Evolutionary conservation across 129 eudicot genomes (phyloP), one percentile per base, ranked within the genome.

Genomic region (Helianthus tuberosus): DNA sequence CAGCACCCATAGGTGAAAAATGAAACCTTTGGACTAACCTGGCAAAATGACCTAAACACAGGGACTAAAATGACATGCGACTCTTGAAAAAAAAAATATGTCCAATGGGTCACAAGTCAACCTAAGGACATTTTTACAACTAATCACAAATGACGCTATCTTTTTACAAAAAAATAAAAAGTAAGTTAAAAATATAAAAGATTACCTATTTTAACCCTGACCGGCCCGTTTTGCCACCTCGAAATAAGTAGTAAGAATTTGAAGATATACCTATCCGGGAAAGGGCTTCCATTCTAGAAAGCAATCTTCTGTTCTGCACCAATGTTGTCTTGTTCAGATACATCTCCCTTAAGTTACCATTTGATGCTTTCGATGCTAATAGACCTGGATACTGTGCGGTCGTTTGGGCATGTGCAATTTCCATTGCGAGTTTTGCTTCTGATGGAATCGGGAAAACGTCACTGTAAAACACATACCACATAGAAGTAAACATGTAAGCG

Each of bases 391-490:
- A 89, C 79, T 85, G 85, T 7, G 82, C 61, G 15, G 97, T 85
- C 2, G 86, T 73, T 63, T 84, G 81, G 13, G 91, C 93, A 72
- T 89, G 75, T 8, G 97, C 97, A 16, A 89, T 83, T 61, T 86
- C 86, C 97, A 91, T 91, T 17, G 96, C 97, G 51, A 91, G 73
- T 71, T 76, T 84, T 0, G 96, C 97, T 83, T 91, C 96, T 5
- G 77, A 48, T 17, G 97, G 97, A 90, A 12, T 43, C 93, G 81
- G 16, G 97, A 96, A 82, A 91, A 74, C 39, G 91, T 89, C 80
- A 91, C 97, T 91, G 83, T 36, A 46, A 65, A 54, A 71, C 35
- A 51, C 65, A 66, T 17, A 65, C 1, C 15, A 48, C 11, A 47
- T 68, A 68, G 3, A 48, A 46, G 25, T 1, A 27, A 11, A 60